These are phyloP conservation scores for Xanthoconium separans DNA, from an alignment of 1,284 basidiomycete species.

Conservation along the genomic window DNA sequence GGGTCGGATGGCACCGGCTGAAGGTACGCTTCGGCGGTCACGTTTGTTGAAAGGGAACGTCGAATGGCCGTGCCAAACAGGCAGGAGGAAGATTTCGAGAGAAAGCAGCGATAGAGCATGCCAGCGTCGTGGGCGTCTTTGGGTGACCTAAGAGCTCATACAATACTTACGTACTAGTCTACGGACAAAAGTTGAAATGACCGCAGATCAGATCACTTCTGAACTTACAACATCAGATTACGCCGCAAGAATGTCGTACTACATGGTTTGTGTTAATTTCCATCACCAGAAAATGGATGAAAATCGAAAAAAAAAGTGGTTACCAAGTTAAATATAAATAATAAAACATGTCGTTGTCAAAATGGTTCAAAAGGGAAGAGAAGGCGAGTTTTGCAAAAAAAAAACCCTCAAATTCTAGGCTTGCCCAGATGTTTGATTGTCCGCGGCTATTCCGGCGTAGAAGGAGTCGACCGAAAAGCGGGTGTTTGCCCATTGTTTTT, in stretches of 20 bases:
- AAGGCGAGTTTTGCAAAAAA: constrained; percentile 2
- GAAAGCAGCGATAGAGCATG: constrained; percentile 13
- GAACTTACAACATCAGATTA: constrained; percentile 5
- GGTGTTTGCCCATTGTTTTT: constrained; percentile 8
- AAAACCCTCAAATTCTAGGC: constrained; percentile 20
- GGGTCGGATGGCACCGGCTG: constrained; percentile 45
- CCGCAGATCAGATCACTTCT: too few relatives aligned
- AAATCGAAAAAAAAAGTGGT: constrained; percentile 3
- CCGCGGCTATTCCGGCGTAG: constrained; percentile 23
- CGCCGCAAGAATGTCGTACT: constrained; percentile 3
- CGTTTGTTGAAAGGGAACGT: constrained; percentile 22
- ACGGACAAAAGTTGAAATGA: too few relatives aligned
- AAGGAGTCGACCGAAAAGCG: constrained; percentile 33
- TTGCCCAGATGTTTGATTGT: constrained; percentile 15
- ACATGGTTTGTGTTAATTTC: constrained; percentile 2
- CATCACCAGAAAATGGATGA: constrained; percentile 7
- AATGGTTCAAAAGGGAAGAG: background rate
- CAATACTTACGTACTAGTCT: too few relatives aligned
- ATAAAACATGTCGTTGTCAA: constrained; percentile 17
- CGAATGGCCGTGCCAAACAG: constrained; percentile 5
- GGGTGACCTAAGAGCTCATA: too few relatives aligned
- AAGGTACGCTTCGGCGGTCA: constrained; percentile 52
- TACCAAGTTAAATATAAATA: constrained; percentile 23
- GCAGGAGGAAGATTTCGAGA: background rate
- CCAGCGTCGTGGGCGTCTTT: background rate